These are phyloP conservation scores for Ceratonia siliqua DNA, from an alignment of 306 rosid species.

Conservation along the genomic window DNA sequence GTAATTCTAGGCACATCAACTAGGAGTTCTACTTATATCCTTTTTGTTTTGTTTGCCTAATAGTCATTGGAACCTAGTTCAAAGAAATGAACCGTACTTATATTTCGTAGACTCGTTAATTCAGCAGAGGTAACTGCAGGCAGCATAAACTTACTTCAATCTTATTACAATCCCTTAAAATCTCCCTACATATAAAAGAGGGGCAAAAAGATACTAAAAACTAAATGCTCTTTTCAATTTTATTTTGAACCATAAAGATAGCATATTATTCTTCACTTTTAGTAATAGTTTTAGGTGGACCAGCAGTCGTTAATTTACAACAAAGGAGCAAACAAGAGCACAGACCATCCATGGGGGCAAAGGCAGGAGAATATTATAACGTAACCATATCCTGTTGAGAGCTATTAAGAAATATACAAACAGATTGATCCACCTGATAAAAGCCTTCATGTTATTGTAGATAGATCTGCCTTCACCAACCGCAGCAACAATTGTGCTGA, in stretches of 20 bases:
- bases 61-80: neutral
- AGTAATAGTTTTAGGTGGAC: neutral
- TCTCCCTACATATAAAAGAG: neutral
- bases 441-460: conserved; percentile 95
- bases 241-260: neutral
- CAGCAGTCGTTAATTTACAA: conserved; percentile 9
- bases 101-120: neutral
- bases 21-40: neutral
- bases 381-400: conserved; percentile 8
- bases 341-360: neutral
- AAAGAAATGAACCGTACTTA: neutral
- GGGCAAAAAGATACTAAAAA: neutral
- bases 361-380: neutral
- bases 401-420: neutral
- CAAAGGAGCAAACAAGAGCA: neutral
- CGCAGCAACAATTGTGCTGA: conserved; percentile 92
- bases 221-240: neutral
- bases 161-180: neutral
- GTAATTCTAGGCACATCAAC: neutral
- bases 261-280: neutral
- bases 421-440: conserved; percentile 67
- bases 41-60: neutral
- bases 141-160: neutral
- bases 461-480: conserved; percentile 97
- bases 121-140: conserved; percentile 2